Percentiles rank a stretch among this genome's conserved stretches.
phyloP scores from a whole-genome alignment of 805 yeast genomes.

The Candida tibetensis region DNA sequence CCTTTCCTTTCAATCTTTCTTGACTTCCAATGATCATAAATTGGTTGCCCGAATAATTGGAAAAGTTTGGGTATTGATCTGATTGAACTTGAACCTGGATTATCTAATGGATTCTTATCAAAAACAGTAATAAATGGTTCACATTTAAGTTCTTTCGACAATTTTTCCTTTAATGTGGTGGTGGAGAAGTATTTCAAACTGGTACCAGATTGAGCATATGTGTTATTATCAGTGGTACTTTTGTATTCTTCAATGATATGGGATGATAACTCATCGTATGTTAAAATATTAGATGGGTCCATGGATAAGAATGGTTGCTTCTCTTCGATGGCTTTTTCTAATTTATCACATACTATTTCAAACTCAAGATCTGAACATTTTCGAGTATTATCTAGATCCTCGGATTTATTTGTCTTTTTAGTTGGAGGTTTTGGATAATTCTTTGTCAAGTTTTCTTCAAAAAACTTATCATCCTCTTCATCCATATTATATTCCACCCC shows the following conservation, averaged over 20 bases:
- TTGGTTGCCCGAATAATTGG: slow-evolving; percentile 56
- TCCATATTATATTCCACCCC: slow-evolving; percentile 89
- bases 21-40: slow-evolving; percentile 79
- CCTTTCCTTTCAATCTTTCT: slow-evolving; percentile 74
- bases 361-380: slow-evolving; percentile 78
- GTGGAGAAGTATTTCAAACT: slow-evolving; percentile 45
- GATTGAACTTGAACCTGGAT: slow-evolving; percentile 13
- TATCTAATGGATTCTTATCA: slow-evolving; percentile 41
- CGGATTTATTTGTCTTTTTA: slow-evolving; percentile 11
- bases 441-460: slow-evolving; percentile 41
- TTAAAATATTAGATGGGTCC: slow-evolving; percentile 75
- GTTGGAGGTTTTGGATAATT: slow-evolving; percentile 25
- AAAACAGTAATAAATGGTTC: slow-evolving; percentile 59
- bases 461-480: slow-evolving; percentile 75
- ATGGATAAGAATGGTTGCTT: slow-evolving; percentile 85
- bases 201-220: slow-evolving; percentile 27
- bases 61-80: slow-evolving; percentile 50
- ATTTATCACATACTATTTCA: slow-evolving; percentile 69
- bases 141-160: slow-evolving; percentile 55
- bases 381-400: slow-evolving; percentile 13
- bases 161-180: slow-evolving; percentile 52
- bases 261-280: slow-evolving; percentile 65
- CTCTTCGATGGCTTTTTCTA: slow-evolving; percentile 72
- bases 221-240: slow-evolving; percentile 23
- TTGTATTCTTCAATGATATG: slow-evolving; percentile 38